A percentile compares a stretch with the other conserved stretches of the same genome.
Conservation (phyloP, 2,329 filamentous ascomycete genomes). For the Claviceps maximensis region DNA sequence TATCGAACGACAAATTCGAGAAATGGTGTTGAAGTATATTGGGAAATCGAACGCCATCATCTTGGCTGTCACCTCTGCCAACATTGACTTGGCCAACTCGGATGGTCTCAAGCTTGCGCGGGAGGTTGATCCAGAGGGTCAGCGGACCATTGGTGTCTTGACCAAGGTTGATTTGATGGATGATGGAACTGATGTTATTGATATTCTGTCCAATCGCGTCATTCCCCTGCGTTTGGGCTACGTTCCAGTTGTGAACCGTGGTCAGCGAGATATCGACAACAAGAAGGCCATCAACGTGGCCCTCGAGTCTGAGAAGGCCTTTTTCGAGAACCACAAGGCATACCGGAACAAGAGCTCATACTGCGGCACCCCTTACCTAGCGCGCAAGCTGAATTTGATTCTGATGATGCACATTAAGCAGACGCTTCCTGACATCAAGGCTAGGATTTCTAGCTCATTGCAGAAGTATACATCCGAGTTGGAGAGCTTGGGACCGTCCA, state of each 20-base stretch:
- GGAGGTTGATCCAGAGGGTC: constrained; percentile 93
- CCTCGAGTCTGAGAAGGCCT: constrained; percentile 86
- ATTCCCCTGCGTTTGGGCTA: constrained; percentile 92
- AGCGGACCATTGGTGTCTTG: constrained; percentile 93
- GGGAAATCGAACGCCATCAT: constrained; percentile 98
- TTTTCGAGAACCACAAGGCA: constrained; percentile 97
- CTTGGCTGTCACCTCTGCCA: constrained; percentile 87
- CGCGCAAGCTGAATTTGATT: constrained; percentile 93
- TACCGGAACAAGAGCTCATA: constrained; percentile 98
- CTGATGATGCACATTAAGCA: constrained; percentile 99
- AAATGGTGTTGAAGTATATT: constrained; percentile 98
- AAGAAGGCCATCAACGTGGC: constrained; percentile 88
- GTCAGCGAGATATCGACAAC: constrained; percentile 96
- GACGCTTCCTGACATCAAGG: constrained; percentile 96
- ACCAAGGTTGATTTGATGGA: constrained; percentile 99
- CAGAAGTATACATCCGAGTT: constrained; percentile 85
- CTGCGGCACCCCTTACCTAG: constrained; percentile 94
- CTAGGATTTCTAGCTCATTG: constrained; percentile 82
- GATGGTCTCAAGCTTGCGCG: constrained; percentile 92
- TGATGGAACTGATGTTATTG: constrained; percentile 93
- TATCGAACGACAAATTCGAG: constrained; percentile 90
- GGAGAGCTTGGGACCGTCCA: constrained; percentile 72
- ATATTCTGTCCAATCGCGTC: constrained; percentile 93
- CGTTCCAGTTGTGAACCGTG: constrained; percentile 94
- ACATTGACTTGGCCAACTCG: constrained; percentile 96